Evolutionary conservation across 441 rosid species (phyloP), one percentile per base, ranked within the genome.

Genomic region (Populus hybrid): DNA sequence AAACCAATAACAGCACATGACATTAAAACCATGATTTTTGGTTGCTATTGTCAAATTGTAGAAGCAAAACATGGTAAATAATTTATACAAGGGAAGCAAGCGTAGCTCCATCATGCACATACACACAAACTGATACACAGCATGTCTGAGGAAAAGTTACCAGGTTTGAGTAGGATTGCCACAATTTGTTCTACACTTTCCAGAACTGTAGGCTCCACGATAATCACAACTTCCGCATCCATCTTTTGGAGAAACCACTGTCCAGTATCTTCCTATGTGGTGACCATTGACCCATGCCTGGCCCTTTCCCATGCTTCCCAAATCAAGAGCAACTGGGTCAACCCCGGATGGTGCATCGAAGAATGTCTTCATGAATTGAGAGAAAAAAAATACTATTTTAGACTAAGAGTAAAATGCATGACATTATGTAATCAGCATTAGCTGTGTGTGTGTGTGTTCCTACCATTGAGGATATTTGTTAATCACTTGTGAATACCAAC

Each of bases 1-100:
- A 61, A 33, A 74, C 74, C 59, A 74, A 76, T 31, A 67, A 68
- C 64, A 42, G 40, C 35, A 71, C 77, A 68, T 66, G 16, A 18
- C 24, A 76, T 80, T 10, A 45, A 42, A 66, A 4, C 23, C 67
- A 26, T 21, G 68, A 72, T 56, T 64, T 23, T 26, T 63, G 26
- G n/a, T 42, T 42, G 26, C 24, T 3, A 73, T 50, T 9, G 20
- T 74, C 28, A 33, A 56, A 31, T 53, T 40, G 72, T 77, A 66
- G 33, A 40, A 7, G 53, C 53, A 23, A 78, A 68, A 35, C 35
- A 50, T 38, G 72, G 67, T 28, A 67, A 4, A 28, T 29, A 71
- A 67, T 35, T 36, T n/a, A 29, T 7, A 53, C 20, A 76, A 18
- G 45, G 40, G 31, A 40, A 18, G 31, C 50, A 76, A 69, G 21